Percentiles rank a stretch among this genome's conserved stretches.
Conservation (phyloP, 768 basidiomycete genomes). For the Gelatoporia subvermispora region DNA sequence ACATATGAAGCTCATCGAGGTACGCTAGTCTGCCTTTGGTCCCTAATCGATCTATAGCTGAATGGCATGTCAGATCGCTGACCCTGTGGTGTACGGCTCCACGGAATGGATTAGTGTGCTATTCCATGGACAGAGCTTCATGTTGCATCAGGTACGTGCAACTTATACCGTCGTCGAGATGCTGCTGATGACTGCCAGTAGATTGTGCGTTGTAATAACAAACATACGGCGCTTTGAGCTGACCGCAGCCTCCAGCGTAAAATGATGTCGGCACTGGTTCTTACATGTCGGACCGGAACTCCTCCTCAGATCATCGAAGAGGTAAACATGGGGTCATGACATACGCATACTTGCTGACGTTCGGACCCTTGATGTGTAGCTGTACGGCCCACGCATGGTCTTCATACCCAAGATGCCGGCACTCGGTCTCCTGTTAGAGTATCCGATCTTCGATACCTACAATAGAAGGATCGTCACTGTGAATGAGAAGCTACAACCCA, state of each 20-base stretch:
- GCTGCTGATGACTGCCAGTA: constrained; percentile 5
- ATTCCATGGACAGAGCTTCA: constrained; percentile 97
- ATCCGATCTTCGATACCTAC: constrained; percentile 78
- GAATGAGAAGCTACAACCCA: constrained; percentile 48
- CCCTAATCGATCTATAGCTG: background rate
- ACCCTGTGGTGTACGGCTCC: constrained; percentile 85
- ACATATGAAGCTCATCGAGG: constrained; percentile 87
- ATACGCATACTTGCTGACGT: too few species aligned
- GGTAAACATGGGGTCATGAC: constrained; percentile 30
- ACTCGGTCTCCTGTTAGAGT: constrained; percentile 86
- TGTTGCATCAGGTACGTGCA: constrained; percentile 86
- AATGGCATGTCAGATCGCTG: constrained; percentile 48
- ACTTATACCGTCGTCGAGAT: background rate
- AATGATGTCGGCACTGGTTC: constrained; percentile 88
- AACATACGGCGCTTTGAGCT: constrained; percentile 8
- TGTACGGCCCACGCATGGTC: constrained; percentile 73
- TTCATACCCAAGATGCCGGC: constrained; percentile 95
- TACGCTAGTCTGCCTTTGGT: constrained; percentile 21
- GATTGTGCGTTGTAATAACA: constrained; percentile 10
- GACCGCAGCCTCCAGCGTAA: constrained; percentile 62
- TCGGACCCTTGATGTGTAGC: constrained; percentile 32
- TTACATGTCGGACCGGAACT: constrained; percentile 70
- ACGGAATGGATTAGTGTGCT: constrained; percentile 94
- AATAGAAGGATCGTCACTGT: constrained; percentile 49
- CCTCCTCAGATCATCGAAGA: constrained; percentile 73